Percentiles rank a stretch among this genome's conserved stretches.
These are phyloP conservation scores for Arabidopsis suecica DNA, from an alignment of 345 rosid species.

Conservation along the genomic window DNA sequence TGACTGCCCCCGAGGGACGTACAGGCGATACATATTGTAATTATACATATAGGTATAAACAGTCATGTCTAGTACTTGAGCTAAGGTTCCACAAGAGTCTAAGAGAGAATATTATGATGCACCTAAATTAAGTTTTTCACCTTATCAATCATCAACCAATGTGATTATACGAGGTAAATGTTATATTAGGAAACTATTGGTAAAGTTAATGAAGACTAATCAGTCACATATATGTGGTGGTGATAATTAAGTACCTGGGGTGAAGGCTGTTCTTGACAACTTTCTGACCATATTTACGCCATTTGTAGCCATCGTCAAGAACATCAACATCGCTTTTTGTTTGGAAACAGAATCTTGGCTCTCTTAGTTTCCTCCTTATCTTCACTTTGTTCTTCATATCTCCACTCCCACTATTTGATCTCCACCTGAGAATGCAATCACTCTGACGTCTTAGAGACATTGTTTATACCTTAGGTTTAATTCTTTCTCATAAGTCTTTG, in stretches of 20 bases:
- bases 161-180: slow-evolving; percentile 19
- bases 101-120: slow-evolving; percentile 32
- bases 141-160: slow-evolving; percentile 24
- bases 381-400: slow-evolving; percentile 74
- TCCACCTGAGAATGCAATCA: slow-evolving; percentile 65
- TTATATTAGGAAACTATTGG: slow-evolving; percentile 3
- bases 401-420: slow-evolving; percentile 55
- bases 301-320: slow-evolving; percentile 94
- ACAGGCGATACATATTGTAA: slow-evolving; percentile 14
- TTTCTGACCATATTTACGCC: slow-evolving; percentile 99
- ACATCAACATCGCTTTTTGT: slow-evolving; percentile 97
- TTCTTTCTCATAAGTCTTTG: slow-evolving; percentile 22
- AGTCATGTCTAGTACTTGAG: slow-evolving; percentile 41
- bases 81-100: slow-evolving; percentile 21
- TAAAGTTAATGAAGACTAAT: slow-evolving; percentile 19
- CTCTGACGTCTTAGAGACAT: slow-evolving; percentile 11
- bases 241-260: slow-evolving; percentile 66
- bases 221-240: background rate
- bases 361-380: slow-evolving; percentile 89
- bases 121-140: slow-evolving; percentile 20
- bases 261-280: slow-evolving; percentile 98
- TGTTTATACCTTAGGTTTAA: slow-evolving; percentile 1
- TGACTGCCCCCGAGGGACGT: slow-evolving; percentile 28
- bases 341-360: slow-evolving; percentile 98
- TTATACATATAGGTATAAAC: background rate